phyloP scores from a whole-genome alignment of 352 stramenopile genomes.

The Thalassiosira ordinaria region DNA sequence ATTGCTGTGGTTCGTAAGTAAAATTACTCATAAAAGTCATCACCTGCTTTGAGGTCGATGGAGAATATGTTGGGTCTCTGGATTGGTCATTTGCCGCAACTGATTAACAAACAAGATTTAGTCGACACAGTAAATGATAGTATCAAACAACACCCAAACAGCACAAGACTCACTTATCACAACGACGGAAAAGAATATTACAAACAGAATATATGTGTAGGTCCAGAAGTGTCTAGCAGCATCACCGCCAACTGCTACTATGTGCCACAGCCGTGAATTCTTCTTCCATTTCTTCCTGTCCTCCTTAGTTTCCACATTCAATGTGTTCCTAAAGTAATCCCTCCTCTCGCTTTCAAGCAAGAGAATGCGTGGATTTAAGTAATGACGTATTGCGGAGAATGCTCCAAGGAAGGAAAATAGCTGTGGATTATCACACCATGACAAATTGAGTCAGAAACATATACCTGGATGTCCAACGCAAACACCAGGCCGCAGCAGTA shows the following conservation, averaged over 20 bases:
- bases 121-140: too few relatives aligned
- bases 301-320: not conserved
- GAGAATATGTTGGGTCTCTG: constrained; percentile 19
- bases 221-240: constrained; percentile 46
- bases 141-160: too few relatives aligned
- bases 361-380: constrained; percentile 49
- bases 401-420: constrained; percentile 32
- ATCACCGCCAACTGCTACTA: constrained; percentile 51
- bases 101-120: too few relatives aligned
- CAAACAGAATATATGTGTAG: constrained; percentile 23
- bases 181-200: constrained; percentile 58
- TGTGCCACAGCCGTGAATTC: constrained; percentile 48
- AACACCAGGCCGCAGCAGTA: too few relatives aligned
- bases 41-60: constrained; percentile 14
- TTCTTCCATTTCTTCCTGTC: constrained; percentile 34
- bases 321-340: constrained; percentile 22
- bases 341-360: constrained; percentile 33
- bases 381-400: constrained; percentile 39
- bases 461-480: too few relatives aligned
- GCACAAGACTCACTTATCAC: constrained; percentile 10
- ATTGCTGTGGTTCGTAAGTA: constrained; percentile 40
- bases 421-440: too few relatives aligned
- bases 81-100: constrained; percentile 4
- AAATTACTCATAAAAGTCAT: constrained; percentile 45
- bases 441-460: too few relatives aligned